phyloP scores from a whole-genome alignment of 345 rosid species.

The Populus nigra region DNA sequence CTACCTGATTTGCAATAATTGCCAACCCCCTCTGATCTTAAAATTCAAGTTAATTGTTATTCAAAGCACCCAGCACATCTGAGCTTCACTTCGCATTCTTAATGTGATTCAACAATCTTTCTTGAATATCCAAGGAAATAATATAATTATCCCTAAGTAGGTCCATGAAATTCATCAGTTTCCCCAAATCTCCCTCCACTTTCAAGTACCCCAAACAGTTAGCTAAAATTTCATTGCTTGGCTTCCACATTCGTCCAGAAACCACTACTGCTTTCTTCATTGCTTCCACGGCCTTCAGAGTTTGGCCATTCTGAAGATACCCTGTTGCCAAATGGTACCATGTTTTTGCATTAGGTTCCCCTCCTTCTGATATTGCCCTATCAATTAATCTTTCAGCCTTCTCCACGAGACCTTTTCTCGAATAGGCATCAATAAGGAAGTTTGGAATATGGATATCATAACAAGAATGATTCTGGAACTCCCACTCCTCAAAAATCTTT shows the following conservation, averaged over 20 bases:
- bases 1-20: too few species aligned
- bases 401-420: constrained; percentile 31
- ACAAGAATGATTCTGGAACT: neutral
- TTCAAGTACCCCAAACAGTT: constrained; percentile 29
- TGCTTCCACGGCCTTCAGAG: constrained; percentile 25
- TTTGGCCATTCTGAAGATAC: constrained; percentile 21
- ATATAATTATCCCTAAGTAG: constrained; percentile 16
- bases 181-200: constrained; percentile 18
- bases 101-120: constrained; percentile 20
- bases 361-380: constrained; percentile 22
- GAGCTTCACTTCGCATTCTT: neutral
- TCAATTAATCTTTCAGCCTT: constrained; percentile 30
- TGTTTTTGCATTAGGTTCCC: constrained; percentile 15
- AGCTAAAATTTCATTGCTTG: constrained; percentile 14
- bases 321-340: constrained; percentile 33
- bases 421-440: constrained; percentile 27
- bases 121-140: constrained; percentile 16
- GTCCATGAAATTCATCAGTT: constrained; percentile 24
- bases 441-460: constrained; percentile 33
- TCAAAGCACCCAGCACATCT: neutral
- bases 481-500: constrained; percentile 42
- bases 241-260: constrained; percentile 19
- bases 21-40: too few species aligned
- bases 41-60: too few species aligned
- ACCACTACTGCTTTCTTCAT: constrained; percentile 31